Conservation (phyloP, 2,329 filamentous ascomycete species). For the Aspergillus sp. region DNA sequence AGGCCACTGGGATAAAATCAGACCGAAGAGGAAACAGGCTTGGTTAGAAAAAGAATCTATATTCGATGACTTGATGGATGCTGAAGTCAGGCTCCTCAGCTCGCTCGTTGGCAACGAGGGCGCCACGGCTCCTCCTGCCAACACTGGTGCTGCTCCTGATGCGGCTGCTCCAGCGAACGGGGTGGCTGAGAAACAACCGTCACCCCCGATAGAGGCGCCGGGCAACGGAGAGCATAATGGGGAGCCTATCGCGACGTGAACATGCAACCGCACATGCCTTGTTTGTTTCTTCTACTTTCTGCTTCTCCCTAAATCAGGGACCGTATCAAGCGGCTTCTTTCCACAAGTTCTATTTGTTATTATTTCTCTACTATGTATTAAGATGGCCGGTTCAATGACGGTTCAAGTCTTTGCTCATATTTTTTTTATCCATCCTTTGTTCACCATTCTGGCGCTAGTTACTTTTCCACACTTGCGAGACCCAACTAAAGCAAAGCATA, state of each 20-base stretch:
- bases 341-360: background rate
- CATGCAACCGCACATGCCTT: background rate
- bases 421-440: background rate
- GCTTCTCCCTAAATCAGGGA: background rate
- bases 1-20: constrained; percentile 39
- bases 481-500: background rate
- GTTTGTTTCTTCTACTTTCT: background rate
- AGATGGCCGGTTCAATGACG: background rate
- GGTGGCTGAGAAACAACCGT: background rate
- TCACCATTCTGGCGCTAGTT: background rate
- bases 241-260: constrained; percentile 6
- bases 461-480: background rate
- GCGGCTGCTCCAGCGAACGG: background rate
- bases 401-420: background rate
- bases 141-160: too few relatives aligned
- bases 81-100: constrained; percentile 39
- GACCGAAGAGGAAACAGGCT: constrained; percentile 37
- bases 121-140: background rate
- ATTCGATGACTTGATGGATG: constrained; percentile 45
- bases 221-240: background rate
- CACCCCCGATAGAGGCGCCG: background rate
- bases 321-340: background rate
- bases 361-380: background rate
- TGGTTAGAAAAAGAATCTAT: constrained; percentile 46
- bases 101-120: constrained; percentile 20